Evolutionary conservation across 2,329 filamentous ascomycete species (phyloP).

Genomic region (Thermoascus crustaceus): DNA sequence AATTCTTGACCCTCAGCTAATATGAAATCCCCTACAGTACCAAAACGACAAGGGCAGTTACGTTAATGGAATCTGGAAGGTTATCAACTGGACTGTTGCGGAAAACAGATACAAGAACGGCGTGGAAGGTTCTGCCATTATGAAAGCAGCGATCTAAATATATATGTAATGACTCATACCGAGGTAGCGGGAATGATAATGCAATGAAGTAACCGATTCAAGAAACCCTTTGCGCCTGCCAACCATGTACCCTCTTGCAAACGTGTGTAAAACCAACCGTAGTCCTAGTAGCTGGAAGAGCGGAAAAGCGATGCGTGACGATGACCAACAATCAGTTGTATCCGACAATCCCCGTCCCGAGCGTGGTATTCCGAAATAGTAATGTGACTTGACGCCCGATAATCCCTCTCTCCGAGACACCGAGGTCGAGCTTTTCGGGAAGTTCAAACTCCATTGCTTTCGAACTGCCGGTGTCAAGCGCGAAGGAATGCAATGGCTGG

Average conservation of each 20-base stretch:
- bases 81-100: conserved; percentile 86
- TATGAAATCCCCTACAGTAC: conserved; percentile 50
- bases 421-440: conserved; percentile 23
- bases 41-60: conserved; percentile 92
- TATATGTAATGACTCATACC: background rate
- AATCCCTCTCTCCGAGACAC: conserved; percentile 26
- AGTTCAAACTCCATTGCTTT: conserved; percentile 18
- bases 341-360: conserved; percentile 27
- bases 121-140: conserved; percentile 12
- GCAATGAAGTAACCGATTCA: background rate
- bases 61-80: conserved; percentile 83
- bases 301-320: too few relatives aligned
- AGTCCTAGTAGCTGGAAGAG: too few relatives aligned
- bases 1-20: background rate
- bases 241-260: too few relatives aligned
- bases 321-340: conserved; percentile 27
- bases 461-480: conserved; percentile 8
- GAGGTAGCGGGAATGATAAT: background rate
- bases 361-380: conserved; percentile 12
- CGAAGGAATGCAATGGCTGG: conserved; percentile 21
- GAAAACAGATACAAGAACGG: conserved; percentile 52
- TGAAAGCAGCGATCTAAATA: conserved; percentile 15
- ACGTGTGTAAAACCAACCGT: background rate
- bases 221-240: too few relatives aligned
- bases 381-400: conserved; percentile 27